A percentile compares a stretch with the other conserved stretches of the same genome.
These are phyloP conservation scores for Starmerella stellata DNA, from an alignment of 805 yeast species.

Conservation along the genomic window DNA sequence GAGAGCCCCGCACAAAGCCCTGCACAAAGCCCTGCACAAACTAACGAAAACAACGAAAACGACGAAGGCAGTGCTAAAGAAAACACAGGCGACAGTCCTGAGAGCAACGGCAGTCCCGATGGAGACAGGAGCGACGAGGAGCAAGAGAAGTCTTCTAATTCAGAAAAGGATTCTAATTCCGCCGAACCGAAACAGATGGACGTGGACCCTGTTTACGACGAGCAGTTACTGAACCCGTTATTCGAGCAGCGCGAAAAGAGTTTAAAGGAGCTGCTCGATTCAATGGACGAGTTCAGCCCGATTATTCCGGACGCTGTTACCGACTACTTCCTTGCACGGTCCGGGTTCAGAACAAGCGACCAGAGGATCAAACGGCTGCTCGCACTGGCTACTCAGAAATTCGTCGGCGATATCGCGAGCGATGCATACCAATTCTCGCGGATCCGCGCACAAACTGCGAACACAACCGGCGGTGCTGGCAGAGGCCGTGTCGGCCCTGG, in stretches of 20 bases:
- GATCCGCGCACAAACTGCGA: slow-evolving; percentile 70
- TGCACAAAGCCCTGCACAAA: too few relatives aligned
- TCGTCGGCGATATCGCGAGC: slow-evolving; percentile 80
- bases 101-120: neutral
- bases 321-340: slow-evolving; percentile 70
- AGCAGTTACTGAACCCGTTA: slow-evolving; percentile 14
- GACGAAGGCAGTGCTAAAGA: too few relatives aligned
- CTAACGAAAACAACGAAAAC: too few relatives aligned
- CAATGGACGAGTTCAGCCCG: slow-evolving; percentile 91
- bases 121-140: slow-evolving; percentile 1
- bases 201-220: slow-evolving; percentile 15
- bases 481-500: slow-evolving; percentile 22
- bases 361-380: slow-evolving; percentile 60
- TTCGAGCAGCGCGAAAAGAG: slow-evolving; percentile 18
- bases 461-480: slow-evolving; percentile 12
- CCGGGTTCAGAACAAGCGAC: slow-evolving; percentile 71
- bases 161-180: neutral
- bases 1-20: too few relatives aligned
- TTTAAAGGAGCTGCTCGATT: slow-evolving; percentile 60
- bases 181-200: slow-evolving; percentile 1
- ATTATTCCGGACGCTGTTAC: slow-evolving; percentile 93
- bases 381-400: slow-evolving; percentile 92
- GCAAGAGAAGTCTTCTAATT: neutral
- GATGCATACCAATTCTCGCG: slow-evolving; percentile 93
- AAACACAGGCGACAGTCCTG: neutral